Evolutionary conservation across 495 filamentous ascomycete species (phyloP), one percentile per base, ranked within the genome.

Genomic region (Extremus antarcticus): DNA sequence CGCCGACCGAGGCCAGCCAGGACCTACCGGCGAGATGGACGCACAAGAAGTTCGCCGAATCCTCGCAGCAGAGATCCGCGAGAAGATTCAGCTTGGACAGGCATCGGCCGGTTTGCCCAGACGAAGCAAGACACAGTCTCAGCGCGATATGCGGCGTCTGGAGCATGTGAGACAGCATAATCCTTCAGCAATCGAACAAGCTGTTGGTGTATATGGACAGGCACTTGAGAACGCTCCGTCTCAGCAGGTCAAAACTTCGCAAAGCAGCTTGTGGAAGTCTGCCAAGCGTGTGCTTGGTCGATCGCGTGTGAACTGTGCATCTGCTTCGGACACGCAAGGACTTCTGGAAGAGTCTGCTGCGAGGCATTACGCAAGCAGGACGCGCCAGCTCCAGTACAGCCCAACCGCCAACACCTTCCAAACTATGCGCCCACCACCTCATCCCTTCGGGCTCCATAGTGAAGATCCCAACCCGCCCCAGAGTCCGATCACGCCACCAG

Each of bases 401-500:
- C 39, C 50, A 10, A 55, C 52, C 2, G 22, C 21, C 8, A 40
- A 40, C 19, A 55, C 52, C 24, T 55, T 55, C 52, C 21, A 25
- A 35, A 35, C 29, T 4, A 35, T 35, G 29, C 29, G 13, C 29
- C 29, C 4, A 35, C 13, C 29, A n/a, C n/a, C n/a, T n/a, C n/a
- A n/a, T n/a, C 29, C 29, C 13, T 35, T 35, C 29, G 29, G 29
- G 13, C 13, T 35, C 7, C 13, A 4, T 13, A 35, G 29, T 35
- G 7, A 35, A 35, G 29, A 35, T 35, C 29, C 13, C 50, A 3
- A 20, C 54, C 10, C 41, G 40, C 3, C 21, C 51, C 20, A 49
- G 25, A 17, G 7, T 13, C 21, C 25, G 3, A 51, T 50, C 45
- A 50, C 47, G 1, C 24, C 24, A 4, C 49, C 49, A 16, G 15